Conservation (phyloP, 2,329 filamentous ascomycete genomes). For the Cladosporium sp. region DNA sequence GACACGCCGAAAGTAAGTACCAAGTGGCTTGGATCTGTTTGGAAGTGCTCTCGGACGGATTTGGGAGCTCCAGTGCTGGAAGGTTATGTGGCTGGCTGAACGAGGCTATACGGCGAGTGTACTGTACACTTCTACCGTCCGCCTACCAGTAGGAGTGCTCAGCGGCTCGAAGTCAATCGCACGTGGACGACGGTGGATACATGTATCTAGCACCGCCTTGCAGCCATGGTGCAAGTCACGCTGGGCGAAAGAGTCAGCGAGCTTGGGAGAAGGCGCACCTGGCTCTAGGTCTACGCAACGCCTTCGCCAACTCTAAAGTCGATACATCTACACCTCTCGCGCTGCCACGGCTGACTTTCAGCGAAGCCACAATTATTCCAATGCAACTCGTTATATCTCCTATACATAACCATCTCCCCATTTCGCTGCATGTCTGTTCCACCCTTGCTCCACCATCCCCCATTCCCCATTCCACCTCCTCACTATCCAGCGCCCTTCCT, state of each 20-base stretch:
- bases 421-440: neutral
- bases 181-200: neutral
- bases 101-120: neutral
- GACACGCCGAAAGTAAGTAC: slow-evolving; percentile 7
- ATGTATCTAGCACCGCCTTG: neutral
- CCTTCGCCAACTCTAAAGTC: neutral
- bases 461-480: neutral
- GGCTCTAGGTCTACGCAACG: neutral
- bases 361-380: neutral
- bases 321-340: neutral
- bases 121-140: neutral
- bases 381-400: neutral
- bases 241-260: neutral
- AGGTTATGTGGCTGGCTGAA: neutral
- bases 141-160: neutral
- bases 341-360: neutral
- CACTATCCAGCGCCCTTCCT: slow-evolving; percentile 4
- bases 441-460: neutral
- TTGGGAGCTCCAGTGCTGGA: neutral
- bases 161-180: neutral
- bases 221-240: neutral
- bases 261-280: neutral
- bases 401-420: neutral
- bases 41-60: neutral
- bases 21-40: neutral